Evolutionary conservation across 164 flowering plant genomes (phyloP), one percentile per base, ranked within the genome.

Genomic region (Echeveria elegans): DNA sequence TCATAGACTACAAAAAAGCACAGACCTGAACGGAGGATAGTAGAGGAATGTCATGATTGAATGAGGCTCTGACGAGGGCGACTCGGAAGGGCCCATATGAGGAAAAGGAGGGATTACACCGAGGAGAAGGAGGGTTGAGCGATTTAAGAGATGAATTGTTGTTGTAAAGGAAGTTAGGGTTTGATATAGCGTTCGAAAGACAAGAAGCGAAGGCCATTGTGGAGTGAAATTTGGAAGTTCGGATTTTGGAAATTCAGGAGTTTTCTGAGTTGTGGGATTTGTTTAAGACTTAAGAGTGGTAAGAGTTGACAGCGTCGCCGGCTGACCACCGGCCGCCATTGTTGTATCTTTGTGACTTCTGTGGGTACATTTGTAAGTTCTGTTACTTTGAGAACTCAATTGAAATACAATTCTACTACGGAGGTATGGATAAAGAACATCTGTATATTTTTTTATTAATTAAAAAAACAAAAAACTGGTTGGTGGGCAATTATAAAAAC

Each of bases 11-110:
- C 11, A 24, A 1, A 31, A 16, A 36, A 4, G 12, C 61, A 52
- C 37, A 6, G 37, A 87, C 96, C 92, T 89, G 87, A 41, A 82
- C 72, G 66, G 76, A 66, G 34, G 89, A 77, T 45, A 89, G 75
- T 11, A 83, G 43, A 48, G 90, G 87, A 65, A 87, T 77, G 76
- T 80, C 86, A 38, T n/a, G 14, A 5, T 30, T 10, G 59, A 53
- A 0, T 19, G 53, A 48, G 21, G 53, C 29, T 53, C 26, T 8
- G 29, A 23, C 59, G 59, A 53, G 0, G 12, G 30, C 29, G 30
- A 56, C 32, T 26, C 23, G 0, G 61, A 14, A 56, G 31, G 61
- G 14, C 34, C 32, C 32, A 56, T 28, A 26, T 28, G 32, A 32
- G n/a, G 61, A 56, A 56, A 26, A 56, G 18, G 61, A 29, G 6